Conservation (phyloP, 2,329 filamentous ascomycete genomes). For the Didymella pomorum region DNA sequence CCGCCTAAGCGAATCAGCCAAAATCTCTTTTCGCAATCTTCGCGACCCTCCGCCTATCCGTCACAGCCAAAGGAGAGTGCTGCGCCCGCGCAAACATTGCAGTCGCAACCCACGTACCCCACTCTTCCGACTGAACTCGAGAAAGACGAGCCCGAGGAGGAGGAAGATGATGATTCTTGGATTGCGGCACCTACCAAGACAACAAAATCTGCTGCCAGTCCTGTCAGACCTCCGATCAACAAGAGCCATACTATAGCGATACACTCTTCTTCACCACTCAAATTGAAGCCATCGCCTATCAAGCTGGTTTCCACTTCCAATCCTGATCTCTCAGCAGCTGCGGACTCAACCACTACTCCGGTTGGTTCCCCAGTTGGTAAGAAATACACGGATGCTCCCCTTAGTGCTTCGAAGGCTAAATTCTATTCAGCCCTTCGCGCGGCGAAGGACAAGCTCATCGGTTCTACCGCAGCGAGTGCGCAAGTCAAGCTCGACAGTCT, state of each 20-base stretch:
- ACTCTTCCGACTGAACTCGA: conserved; percentile 45
- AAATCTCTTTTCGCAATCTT: conserved; percentile 43
- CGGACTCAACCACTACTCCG: conserved; percentile 65
- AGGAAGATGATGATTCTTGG: conserved; percentile 60
- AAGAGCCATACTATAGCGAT: conserved; percentile 69
- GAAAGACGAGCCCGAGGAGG: conserved; percentile 21
- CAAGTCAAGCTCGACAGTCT: conserved; percentile 66
- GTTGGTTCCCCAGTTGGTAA: conserved; percentile 61
- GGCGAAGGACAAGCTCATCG: conserved; percentile 85
- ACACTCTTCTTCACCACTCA: conserved; percentile 31
- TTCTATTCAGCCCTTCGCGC: conserved; percentile 89
- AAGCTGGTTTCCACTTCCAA: conserved; percentile 57
- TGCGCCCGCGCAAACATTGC: conserved; percentile 41
- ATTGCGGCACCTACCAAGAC: conserved; percentile 65
- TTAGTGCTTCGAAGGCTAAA: conserved; percentile 93
- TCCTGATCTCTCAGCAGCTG: conserved; percentile 50
- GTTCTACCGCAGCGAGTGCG: conserved; percentile 68
- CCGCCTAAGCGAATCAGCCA: conserved; percentile 48
- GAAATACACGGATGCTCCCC: conserved; percentile 73
- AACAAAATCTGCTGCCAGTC: conserved; percentile 37
- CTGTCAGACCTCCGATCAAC: conserved; percentile 59
- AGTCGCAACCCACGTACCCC: conserved; percentile 52
- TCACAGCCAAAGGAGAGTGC: conserved; percentile 36
- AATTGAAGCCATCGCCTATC: conserved; percentile 55
- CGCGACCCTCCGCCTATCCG: conserved; percentile 14